Conservation (phyloP, 164 flowering plant genomes). For the Macadamia tetraphylla region DNA sequence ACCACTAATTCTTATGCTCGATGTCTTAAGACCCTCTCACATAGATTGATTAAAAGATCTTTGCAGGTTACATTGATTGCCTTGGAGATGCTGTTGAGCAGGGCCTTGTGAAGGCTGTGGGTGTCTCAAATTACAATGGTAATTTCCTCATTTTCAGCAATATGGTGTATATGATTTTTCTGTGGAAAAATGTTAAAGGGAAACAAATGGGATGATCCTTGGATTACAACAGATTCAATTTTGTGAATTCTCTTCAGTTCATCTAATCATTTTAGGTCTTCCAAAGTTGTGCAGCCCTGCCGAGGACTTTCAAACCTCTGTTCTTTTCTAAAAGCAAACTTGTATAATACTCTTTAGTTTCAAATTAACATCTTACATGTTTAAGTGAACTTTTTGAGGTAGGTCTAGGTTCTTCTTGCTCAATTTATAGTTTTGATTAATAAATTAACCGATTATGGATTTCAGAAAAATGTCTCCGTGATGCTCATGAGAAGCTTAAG, state of each 20-base stretch:
- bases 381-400: neutral
- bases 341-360: too few species aligned
- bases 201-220: neutral
- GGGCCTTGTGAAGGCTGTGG: constrained; percentile 97
- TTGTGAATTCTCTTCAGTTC: too few species aligned
- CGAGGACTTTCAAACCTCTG: too few species aligned
- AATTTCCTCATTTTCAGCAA: constrained; percentile 3
- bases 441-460: neutral
- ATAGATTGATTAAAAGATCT: constrained; percentile 1
- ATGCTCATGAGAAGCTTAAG: constrained; percentile 69
- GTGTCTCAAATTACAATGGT: constrained; percentile 94
- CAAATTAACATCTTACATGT: too few species aligned
- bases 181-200: neutral
- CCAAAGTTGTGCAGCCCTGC: too few species aligned
- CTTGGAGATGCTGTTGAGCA: constrained; percentile 95
- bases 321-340: too few species aligned
- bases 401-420: neutral
- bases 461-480: constrained; percentile 83
- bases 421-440: too few species aligned
- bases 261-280: too few species aligned
- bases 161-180: neutral
- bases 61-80: constrained; percentile 88
- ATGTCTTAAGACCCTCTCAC: constrained; percentile 13
- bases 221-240: neutral
- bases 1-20: neutral